Percentiles rank a stretch among this genome's conserved stretches.
phyloP scores from a whole-genome alignment of 1,284 basidiomycete genomes.

The Naganishia liquefaciens region DNA sequence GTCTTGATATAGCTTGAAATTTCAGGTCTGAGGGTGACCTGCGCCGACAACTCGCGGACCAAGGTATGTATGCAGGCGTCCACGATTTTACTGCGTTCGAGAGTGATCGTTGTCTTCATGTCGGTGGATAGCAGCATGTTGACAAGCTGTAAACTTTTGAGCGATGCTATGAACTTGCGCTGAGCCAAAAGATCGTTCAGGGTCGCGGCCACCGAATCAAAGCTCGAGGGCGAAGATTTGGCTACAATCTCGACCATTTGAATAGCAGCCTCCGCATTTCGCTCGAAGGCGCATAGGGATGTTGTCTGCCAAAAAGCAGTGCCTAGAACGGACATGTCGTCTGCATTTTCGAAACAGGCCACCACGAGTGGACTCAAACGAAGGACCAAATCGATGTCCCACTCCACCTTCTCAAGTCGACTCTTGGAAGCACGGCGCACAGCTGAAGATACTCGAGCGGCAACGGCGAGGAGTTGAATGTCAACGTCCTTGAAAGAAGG shows the following conservation, averaged over 20 bases:
- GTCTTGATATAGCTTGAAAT: conserved; percentile 25
- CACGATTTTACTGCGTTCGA: conserved; percentile 30
- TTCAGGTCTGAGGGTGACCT: conserved; percentile 32
- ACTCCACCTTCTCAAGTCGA: neutral
- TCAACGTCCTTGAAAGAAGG: neutral
- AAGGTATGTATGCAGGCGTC: conserved; percentile 38
- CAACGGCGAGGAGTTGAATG: conserved; percentile 4
- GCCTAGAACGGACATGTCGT: conserved; percentile 3
- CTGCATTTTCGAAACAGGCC: neutral
- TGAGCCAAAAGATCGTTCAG: conserved; percentile 7
- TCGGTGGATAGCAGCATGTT: conserved; percentile 23
- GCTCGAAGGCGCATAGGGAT: conserved; percentile 13
- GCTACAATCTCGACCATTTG: neutral
- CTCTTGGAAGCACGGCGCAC: neutral
- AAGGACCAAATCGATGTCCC: neutral
- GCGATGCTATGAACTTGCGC: conserved; percentile 19
- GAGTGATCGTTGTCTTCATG: neutral
- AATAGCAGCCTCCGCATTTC: neutral
- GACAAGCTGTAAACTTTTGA: conserved; percentile 4
- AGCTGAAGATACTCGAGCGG: conserved; percentile 3
- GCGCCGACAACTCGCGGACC: conserved; percentile 36
- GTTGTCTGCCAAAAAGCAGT: conserved; percentile 13
- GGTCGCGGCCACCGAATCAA: neutral
- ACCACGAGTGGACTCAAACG: conserved; percentile 3
- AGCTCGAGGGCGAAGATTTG: neutral